Base-by-base conservation (phyloP, 441 rosid species). In the Gossypium aridum region DNA sequence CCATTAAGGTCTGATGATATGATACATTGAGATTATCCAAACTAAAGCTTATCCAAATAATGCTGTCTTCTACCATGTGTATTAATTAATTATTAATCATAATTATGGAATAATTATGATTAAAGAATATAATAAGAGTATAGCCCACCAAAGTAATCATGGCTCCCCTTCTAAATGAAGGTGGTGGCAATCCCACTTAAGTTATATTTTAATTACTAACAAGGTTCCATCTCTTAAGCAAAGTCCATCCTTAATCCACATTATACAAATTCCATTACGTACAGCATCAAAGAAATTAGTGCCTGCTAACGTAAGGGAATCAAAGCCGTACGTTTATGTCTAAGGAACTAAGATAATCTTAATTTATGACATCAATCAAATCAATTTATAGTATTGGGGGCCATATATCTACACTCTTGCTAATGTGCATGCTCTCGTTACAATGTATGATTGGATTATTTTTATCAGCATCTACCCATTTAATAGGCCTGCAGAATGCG, bases 171-270 rank as follows among this genome's bases (percentile, higher is more conserved):
- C 74, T 8, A 20, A 17, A 74, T 12, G 12, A 64, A 61, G 64
- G 19, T 64, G 74, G 83, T 77, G 82, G 73, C 55, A 78, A 66
- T 74, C 65, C 80, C 80, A 81, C 85, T 78, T 26, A 19, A 63
- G 71, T 22, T 49, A 72, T 39, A 12, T 20, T 25, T 67, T 76
- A 12, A 56, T 70, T n/a, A 45, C 25, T 43, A 2, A 26, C 59
- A 37, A 28, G 4, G 59, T 64, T 37, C 75, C 64, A 53, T 62
- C 54, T 26, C 43, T 67, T 20, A 37, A 56, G 16, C 4, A 19
- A 65, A 51, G 28, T 7, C 3, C 56, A 55, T 12, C 17, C 2
- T 55, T 26, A 66, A 66, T 45, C 19, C n/a, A 64, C 43, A 37
- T 28, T 31, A 25, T 64, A 31, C 68, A 22, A 64, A 8, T 13